A percentile compares a stretch with the other conserved stretches of the same genome.
Conservation (phyloP, 805 yeast genomes). For the Hanseniaspora nectarophila region DNA sequence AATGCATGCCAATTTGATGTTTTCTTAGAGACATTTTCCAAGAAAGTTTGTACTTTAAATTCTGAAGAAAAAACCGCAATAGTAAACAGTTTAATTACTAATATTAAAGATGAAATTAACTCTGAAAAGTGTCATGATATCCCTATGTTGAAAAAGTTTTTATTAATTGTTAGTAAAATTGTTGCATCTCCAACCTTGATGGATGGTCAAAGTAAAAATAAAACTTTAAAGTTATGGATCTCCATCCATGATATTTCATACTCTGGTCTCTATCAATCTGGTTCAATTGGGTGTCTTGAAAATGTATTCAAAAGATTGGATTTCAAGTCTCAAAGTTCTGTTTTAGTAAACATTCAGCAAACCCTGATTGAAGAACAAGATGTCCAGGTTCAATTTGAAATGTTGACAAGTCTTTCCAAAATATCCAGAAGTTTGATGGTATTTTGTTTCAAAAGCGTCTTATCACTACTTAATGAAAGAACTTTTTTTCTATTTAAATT, state of each 20-base stretch:
- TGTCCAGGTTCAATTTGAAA: neutral
- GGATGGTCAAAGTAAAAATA: slow-evolving; percentile 10
- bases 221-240: slow-evolving; percentile 8
- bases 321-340: neutral
- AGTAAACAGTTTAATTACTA: neutral
- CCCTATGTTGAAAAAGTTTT: neutral
- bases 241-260: neutral
- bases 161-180: slow-evolving; percentile 2
- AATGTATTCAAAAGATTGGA: slow-evolving; percentile 7
- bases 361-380: neutral
- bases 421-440: neutral
- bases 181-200: slow-evolving; percentile 1
- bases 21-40: neutral
- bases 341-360: neutral
- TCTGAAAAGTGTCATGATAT: neutral
- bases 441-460: neutral
- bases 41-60: neutral
- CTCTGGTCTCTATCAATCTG: neutral
- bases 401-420: neutral
- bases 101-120: slow-evolving; percentile 1
- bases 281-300: neutral
- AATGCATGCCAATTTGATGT: neutral
- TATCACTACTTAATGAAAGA: neutral
- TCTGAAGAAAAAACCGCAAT: neutral
- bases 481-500: neutral